Conservation (phyloP, 164 flowering plant species). For the Chimonanthus praecox region DNA sequence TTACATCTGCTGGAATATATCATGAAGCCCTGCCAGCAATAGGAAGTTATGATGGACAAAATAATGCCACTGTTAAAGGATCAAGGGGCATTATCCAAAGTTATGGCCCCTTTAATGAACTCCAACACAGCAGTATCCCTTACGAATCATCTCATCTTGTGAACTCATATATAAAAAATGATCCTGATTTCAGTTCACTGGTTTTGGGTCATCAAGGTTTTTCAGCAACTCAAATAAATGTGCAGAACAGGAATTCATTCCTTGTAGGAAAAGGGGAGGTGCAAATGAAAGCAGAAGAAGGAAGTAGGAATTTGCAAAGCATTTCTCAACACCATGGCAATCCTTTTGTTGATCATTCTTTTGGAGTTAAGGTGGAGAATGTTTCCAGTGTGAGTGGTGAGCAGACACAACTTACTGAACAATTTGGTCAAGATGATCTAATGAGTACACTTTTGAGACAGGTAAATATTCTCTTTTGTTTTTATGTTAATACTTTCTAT, state of each 20-base stretch:
- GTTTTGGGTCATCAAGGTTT: conserved; percentile 38
- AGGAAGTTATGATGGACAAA: conserved; percentile 24
- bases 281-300: conserved; percentile 20
- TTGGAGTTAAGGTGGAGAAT: conserved; percentile 49
- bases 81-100: conserved; percentile 32
- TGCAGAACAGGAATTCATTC: conserved; percentile 20
- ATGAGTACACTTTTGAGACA: conserved; percentile 71
- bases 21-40: conserved; percentile 26
- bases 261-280: conserved; percentile 19
- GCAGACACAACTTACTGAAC: conserved; percentile 25
- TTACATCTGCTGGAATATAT: conserved; percentile 29
- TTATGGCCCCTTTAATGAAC: conserved; percentile 50
- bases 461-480: conserved; percentile 29
- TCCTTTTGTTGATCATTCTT: conserved; percentile 24
- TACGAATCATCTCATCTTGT: conserved; percentile 33
- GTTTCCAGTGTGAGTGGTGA: conserved; percentile 27
- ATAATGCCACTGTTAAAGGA: conserved; percentile 26
- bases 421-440: conserved; percentile 70
- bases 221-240: conserved; percentile 28
- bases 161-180: conserved; percentile 20
- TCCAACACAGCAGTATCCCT: conserved; percentile 35
- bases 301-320: conserved; percentile 24
- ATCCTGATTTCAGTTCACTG: conserved; percentile 25
- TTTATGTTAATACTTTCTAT: neutral
- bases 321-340: conserved; percentile 22